Evolutionary conservation across 2,329 filamentous ascomycete species (phyloP).

Genomic region (Phialemonium atrogriseum): DNA sequence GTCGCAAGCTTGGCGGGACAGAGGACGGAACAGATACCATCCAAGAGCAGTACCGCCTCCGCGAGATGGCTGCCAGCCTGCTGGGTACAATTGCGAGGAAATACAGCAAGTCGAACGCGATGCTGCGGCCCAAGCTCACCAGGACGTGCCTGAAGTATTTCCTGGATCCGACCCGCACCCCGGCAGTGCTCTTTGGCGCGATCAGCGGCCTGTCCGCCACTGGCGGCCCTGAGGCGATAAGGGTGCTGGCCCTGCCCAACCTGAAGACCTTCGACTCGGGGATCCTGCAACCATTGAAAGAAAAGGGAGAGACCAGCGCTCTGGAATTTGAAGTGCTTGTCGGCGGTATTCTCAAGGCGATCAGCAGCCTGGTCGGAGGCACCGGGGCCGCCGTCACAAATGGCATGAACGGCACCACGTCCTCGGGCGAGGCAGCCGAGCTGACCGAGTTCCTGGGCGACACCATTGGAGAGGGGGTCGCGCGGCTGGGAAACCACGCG

Average conservation of each 20-base stretch:
- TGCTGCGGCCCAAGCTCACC: constrained; percentile 79
- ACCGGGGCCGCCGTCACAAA: constrained; percentile 22
- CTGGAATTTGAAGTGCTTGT: constrained; percentile 49
- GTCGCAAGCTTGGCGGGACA: constrained; percentile 63
- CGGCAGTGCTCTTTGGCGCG: constrained; percentile 82
- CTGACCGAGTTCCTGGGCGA: constrained; percentile 48
- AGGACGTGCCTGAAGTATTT: constrained; percentile 91
- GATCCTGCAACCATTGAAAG: constrained; percentile 44
- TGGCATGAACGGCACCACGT: constrained; percentile 29
- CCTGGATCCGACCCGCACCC: constrained; percentile 74
- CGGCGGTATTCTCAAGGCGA: constrained; percentile 45
- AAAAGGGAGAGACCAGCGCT: constrained; percentile 34
- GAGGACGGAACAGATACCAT: constrained; percentile 43
- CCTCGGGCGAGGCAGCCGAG: constrained; percentile 31
- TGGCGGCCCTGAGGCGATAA: constrained; percentile 55
- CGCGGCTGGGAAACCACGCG: constrained; percentile 33
- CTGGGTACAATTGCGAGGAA: constrained; percentile 72
- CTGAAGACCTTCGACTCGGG: constrained; percentile 44
- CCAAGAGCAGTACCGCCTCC: constrained; percentile 66
- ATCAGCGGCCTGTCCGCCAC: constrained; percentile 72
- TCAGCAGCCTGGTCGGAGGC: constrained; percentile 30
- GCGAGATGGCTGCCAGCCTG: constrained; percentile 76
- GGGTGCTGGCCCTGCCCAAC: constrained; percentile 47
- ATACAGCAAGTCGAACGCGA: constrained; percentile 72
- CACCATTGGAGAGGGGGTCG: constrained; percentile 42